These are phyloP conservation scores for Ceratobasidium papillatum DNA, from an alignment of 1,284 basidiomycete species.

Conservation along the genomic window DNA sequence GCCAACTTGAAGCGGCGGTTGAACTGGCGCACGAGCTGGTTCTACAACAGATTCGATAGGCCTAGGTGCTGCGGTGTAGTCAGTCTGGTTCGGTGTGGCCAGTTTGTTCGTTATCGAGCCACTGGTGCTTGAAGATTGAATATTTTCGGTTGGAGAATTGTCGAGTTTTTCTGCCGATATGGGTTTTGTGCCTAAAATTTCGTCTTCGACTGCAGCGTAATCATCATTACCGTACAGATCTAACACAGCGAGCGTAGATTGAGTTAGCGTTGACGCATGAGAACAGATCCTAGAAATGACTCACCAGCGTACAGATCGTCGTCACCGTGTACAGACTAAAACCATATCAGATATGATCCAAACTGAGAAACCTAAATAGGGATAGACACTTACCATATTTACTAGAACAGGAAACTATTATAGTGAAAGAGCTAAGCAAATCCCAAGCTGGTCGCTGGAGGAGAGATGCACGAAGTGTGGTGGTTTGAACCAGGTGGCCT, in stretches of 20 bases:
- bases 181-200: conserved; percentile 49
- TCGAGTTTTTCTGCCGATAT: conserved; percentile 36
- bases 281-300: conserved; percentile 46
- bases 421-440: background rate
- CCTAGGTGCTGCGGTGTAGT: conserved; percentile 6
- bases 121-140: conserved; percentile 40
- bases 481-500: conserved; percentile 15
- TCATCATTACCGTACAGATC: conserved; percentile 82
- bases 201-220: conserved; percentile 55
- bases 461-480: conserved; percentile 26
- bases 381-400: conserved; percentile 20
- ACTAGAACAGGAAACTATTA: conserved; percentile 4
- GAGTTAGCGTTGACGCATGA: conserved; percentile 29
- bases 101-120: conserved; percentile 8
- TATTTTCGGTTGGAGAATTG: conserved; percentile 44
- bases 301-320: conserved; percentile 68
- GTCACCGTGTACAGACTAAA: conserved; percentile 54
- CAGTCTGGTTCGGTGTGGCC: background rate
- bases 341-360: conserved; percentile 5
- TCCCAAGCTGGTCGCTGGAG: conserved; percentile 26
- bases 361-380: background rate
- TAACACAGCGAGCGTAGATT: conserved; percentile 48
- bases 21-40: conserved; percentile 1
- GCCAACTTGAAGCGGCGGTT: conserved; percentile 30
- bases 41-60: conserved; percentile 16